These are phyloP conservation scores for Blumeria hordei DNA, from an alignment of 2,329 filamentous ascomycete species.

Conservation along the genomic window DNA sequence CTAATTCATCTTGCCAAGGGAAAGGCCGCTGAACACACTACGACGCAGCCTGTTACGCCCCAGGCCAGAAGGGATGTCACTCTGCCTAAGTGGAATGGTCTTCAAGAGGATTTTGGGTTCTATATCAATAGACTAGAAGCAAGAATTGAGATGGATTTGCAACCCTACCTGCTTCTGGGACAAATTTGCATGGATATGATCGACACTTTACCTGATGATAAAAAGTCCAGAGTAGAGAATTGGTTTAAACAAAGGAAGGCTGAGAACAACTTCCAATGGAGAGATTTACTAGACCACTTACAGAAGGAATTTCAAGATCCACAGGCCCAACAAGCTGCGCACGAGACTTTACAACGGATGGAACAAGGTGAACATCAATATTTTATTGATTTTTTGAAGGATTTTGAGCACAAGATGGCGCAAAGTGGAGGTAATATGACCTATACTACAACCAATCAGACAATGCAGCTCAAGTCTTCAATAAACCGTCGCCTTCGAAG, in stretches of 20 bases:
- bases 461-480: not conserved
- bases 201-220: no score
- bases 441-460: not conserved
- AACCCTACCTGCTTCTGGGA: not conserved
- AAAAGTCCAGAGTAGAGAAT: no score
- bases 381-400: not conserved
- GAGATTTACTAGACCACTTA: not conserved
- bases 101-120: not conserved
- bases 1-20: no score
- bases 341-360: not conserved
- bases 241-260: no score
- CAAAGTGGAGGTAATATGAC: not conserved
- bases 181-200: not conserved
- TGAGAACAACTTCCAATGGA: not conserved
- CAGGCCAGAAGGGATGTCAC: no score
- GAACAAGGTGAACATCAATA: not conserved
- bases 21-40: no score
- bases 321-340: not conserved
- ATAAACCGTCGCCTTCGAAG: not conserved
- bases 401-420: not conserved
- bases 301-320: not conserved
- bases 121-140: not conserved
- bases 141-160: not conserved
- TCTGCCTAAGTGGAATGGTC: slow-evolving; percentile 1
- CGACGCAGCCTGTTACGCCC: no score